Evolutionary conservation across 73 alveolate genomes (phyloP).

Genomic region (Paramecium tetraurelia): DNA sequence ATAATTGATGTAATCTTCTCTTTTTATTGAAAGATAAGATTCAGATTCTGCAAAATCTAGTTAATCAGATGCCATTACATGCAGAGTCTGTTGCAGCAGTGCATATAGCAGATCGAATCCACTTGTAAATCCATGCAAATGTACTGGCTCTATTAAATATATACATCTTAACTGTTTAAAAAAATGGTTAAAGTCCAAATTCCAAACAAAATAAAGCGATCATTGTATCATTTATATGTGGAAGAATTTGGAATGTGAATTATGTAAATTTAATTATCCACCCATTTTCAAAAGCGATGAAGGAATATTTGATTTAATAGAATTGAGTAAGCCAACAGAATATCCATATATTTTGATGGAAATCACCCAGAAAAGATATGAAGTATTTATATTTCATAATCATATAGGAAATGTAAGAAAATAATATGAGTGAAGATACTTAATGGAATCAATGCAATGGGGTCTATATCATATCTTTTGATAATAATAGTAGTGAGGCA

Average conservation of each 20-base stretch:
- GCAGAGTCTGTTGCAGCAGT: slow-evolving; percentile 65
- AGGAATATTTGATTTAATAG: slow-evolving; percentile 19
- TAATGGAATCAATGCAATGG: slow-evolving; percentile 46
- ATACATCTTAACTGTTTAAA: slow-evolving; percentile 68
- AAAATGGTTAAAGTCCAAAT: slow-evolving; percentile 64
- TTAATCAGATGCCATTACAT: slow-evolving; percentile 11
- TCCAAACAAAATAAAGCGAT: slow-evolving; percentile 18
- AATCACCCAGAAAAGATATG: neutral
- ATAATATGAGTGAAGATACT: neutral
- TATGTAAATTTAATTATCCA: slow-evolving; percentile 46
- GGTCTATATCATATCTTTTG: neutral
- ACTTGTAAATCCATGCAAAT: slow-evolving; percentile 63
- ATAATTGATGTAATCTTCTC: neutral
- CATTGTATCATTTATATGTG: slow-evolving; percentile 31
- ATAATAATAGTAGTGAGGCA: neutral
- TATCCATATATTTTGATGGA: neutral
- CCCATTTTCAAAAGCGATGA: slow-evolving; percentile 49
- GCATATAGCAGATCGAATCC: slow-evolving; percentile 55
- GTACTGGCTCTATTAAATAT: slow-evolving; percentile 65
- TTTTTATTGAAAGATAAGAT: neutral
- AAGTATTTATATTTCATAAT: neutral
- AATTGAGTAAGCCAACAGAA: slow-evolving; percentile 45
- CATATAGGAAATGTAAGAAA: neutral
- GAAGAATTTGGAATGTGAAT: slow-evolving; percentile 60
- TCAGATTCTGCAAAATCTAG: slow-evolving; percentile 40